Conservation (phyloP, 2,329 filamentous ascomycete species). For the Keithomyces neogunnii region DNA sequence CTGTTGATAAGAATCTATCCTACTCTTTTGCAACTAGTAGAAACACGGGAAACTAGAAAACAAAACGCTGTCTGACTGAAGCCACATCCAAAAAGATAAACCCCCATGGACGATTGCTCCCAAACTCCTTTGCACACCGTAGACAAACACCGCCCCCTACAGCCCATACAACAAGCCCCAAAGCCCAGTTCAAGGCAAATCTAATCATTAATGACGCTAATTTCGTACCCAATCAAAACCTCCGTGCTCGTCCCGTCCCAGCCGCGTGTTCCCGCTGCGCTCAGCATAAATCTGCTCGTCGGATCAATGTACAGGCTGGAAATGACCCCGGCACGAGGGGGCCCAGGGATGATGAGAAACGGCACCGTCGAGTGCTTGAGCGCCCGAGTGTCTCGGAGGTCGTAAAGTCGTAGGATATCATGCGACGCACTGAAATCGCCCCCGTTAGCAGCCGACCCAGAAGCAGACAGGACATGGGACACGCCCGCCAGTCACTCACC, state of each 20-base stretch:
- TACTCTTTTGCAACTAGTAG: too few relatives aligned
- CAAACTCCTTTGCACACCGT: too few relatives aligned
- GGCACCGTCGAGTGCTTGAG: conserved; percentile 74
- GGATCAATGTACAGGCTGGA: conserved; percentile 80
- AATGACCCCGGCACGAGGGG: conserved; percentile 73
- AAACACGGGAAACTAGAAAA: too few relatives aligned
- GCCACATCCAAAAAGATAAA: too few relatives aligned
- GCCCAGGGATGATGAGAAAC: conserved; percentile 93
- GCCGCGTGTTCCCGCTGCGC: conserved; percentile 81
- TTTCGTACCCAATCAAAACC: conserved; percentile 90
- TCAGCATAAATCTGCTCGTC: conserved; percentile 83
- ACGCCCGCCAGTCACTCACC: conserved; percentile 29
- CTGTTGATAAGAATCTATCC: too few relatives aligned
- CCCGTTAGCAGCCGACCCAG: not conserved
- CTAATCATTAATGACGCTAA: conserved; percentile 31
- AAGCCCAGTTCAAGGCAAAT: not conserved
- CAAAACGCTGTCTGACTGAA: too few relatives aligned
- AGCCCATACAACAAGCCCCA: too few relatives aligned
- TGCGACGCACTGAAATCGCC: conserved; percentile 61
- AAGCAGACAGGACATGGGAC: not conserved
- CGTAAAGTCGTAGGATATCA: conserved; percentile 89
- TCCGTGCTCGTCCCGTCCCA: conserved; percentile 92
- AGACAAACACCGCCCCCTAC: too few relatives aligned
- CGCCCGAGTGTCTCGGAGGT: conserved; percentile 59
- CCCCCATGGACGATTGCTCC: too few relatives aligned